Percentiles rank a stretch among this genome's conserved stretches.
Conservation (phyloP, 192 early-diverging fungal species). For the Backusella psychrophila region DNA sequence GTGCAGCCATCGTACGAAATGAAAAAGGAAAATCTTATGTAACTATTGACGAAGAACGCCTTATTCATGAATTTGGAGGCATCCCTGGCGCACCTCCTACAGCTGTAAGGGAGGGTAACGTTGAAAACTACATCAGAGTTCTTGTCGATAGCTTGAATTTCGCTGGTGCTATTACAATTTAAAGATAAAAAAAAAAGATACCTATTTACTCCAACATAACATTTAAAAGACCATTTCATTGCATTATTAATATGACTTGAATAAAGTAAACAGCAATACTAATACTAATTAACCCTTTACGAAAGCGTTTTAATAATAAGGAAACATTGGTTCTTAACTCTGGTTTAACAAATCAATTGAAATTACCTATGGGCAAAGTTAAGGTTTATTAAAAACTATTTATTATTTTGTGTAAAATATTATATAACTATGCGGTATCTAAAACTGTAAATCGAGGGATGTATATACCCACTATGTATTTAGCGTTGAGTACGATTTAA, state of each 20-base stretch:
- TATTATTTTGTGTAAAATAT: neutral
- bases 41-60: slow-evolving; percentile 20
- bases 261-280: neutral
- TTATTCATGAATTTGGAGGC: slow-evolving; percentile 8
- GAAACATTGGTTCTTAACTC: neutral
- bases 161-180: slow-evolving; percentile 10
- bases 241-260: neutral
- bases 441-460: neutral
- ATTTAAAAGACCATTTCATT: neutral
- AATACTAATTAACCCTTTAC: too few species aligned
- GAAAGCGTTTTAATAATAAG: neutral
- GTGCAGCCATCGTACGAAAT: slow-evolving; percentile 26
- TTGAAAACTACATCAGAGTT: slow-evolving; percentile 19
- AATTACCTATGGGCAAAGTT: neutral
- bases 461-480: neutral
- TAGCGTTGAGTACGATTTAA: neutral
- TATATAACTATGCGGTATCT: neutral
- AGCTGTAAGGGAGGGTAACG: neutral
- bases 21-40: slow-evolving; percentile 27
- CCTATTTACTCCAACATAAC: neutral
- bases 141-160: slow-evolving; percentile 27
- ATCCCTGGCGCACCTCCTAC: slow-evolving; percentile 18
- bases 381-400: neutral
- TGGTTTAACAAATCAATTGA: neutral
- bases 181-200: neutral